Conservation (phyloP, 805 yeast genomes). For the Saccharomycopsis vini region DNA sequence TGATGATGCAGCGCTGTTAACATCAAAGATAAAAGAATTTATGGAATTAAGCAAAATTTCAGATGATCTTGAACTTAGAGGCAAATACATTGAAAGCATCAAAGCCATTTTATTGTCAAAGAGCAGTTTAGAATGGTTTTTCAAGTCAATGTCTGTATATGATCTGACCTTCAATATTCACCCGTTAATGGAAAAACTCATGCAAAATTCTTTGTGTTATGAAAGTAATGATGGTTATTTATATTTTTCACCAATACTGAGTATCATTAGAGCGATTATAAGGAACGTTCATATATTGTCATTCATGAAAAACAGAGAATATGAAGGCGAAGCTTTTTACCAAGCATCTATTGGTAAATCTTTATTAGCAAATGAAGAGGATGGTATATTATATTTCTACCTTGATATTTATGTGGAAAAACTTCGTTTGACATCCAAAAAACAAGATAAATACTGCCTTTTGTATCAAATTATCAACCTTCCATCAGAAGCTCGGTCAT, state of each 20-base stretch:
- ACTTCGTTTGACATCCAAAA: not conserved
- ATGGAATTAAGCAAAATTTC: not conserved
- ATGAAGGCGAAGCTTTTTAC: not conserved
- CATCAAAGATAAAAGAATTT: not conserved
- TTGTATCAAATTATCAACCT: not conserved
- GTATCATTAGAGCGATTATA: not conserved
- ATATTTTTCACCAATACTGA: not conserved
- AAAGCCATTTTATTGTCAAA: not conserved
- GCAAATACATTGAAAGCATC: not conserved
- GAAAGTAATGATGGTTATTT: not conserved
- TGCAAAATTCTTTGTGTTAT: not conserved
- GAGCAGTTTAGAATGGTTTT: not conserved
- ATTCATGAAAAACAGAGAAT: not conserved
- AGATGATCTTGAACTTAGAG: not conserved
- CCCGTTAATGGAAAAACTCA: not conserved
- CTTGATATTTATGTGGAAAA: not conserved
- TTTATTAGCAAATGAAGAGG: not conserved
- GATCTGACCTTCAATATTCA: not conserved
- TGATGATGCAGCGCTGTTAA: not conserved
- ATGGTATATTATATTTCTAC: not conserved
- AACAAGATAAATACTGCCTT: not conserved
- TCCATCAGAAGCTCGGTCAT: not conserved
- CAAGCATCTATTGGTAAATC: not conserved
- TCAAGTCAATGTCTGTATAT: not conserved
- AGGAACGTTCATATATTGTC: not conserved